Conservation (phyloP, 176 grass and related monocot genomes). For the Pontederia crassipes region DNA sequence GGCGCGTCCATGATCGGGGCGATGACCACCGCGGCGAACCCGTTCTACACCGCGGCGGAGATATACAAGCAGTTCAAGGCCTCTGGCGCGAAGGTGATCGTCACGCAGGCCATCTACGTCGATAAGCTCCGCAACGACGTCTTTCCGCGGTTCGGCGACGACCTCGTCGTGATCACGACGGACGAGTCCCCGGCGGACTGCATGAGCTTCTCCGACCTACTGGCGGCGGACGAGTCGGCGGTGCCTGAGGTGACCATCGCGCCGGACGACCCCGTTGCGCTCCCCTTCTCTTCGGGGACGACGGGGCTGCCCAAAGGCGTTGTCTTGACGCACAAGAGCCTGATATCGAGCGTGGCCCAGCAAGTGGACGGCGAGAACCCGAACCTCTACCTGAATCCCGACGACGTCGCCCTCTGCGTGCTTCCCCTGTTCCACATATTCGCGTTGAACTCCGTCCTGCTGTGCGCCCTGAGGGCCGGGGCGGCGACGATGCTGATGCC, state of each 20-base stretch:
- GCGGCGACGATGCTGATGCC: slow-evolving; percentile 34
- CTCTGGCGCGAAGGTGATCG: slow-evolving; percentile 18
- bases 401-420: slow-evolving; percentile 36
- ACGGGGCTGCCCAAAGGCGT: slow-evolving; percentile 41
- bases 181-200: slow-evolving; percentile 24
- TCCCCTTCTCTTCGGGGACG: slow-evolving; percentile 37
- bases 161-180: slow-evolving; percentile 5
- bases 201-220: slow-evolving; percentile 9
- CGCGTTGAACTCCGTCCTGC: slow-evolving; percentile 30
- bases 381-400: slow-evolving; percentile 28
- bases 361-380: slow-evolving; percentile 41
- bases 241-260: slow-evolving; percentile 11
- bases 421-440: slow-evolving; percentile 46
- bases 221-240: slow-evolving; percentile 7
- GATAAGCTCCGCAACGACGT: slow-evolving; percentile 17
- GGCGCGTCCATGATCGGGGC: slow-evolving; percentile 35
- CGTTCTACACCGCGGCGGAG: slow-evolving; percentile 24
- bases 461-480: slow-evolving; percentile 29
- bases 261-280: slow-evolving; percentile 19
- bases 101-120: slow-evolving; percentile 28
- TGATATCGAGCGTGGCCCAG: slow-evolving; percentile 28
- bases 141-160: not conserved
- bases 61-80: slow-evolving; percentile 38
- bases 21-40: slow-evolving; percentile 31
- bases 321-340: slow-evolving; percentile 34